A percentile compares a stretch with the other conserved stretches of the same genome.
These are phyloP conservation scores for Amanita subjunquillea DNA, from an alignment of 768 basidiomycete species.

Conservation along the genomic window DNA sequence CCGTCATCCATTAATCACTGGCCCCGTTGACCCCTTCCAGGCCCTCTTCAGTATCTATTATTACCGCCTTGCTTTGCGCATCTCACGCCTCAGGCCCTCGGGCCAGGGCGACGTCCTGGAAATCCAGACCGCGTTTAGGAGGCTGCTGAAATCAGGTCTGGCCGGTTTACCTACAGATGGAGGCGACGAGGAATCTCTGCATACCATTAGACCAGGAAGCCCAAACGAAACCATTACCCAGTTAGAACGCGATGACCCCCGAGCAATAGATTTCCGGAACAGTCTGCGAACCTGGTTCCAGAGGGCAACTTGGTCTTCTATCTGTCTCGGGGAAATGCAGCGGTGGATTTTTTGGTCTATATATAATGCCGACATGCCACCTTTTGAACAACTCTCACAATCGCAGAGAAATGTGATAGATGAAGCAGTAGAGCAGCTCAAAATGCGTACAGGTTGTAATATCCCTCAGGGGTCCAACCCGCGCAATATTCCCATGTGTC, in stretches of 20 bases:
- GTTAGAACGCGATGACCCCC: constrained; percentile 54
- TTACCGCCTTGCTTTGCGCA: constrained; percentile 33
- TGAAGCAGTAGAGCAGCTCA: constrained; percentile 48
- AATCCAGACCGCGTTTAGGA: constrained; percentile 46
- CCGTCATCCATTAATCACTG: constrained; percentile 8
- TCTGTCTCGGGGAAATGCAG: constrained; percentile 51
- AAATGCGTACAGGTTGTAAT: constrained; percentile 60
- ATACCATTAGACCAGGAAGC: constrained; percentile 41
- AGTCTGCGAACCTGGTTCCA: constrained; percentile 70
- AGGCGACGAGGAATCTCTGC: constrained; percentile 44
- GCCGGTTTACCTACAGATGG: constrained; percentile 40
- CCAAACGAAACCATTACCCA: constrained; percentile 48
- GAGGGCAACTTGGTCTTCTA: constrained; percentile 61
- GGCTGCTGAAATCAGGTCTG: constrained; percentile 60
- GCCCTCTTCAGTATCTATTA: constrained; percentile 65
- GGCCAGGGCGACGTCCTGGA: constrained; percentile 39
- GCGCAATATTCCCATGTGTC: constrained; percentile 41
- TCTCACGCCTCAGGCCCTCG: constrained; percentile 35
- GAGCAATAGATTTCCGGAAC: constrained; percentile 66
- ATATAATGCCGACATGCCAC: constrained; percentile 57
- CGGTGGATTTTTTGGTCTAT: constrained; percentile 82
- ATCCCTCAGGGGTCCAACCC: constrained; percentile 54
- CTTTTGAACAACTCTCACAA: constrained; percentile 33
- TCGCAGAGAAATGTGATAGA: constrained; percentile 42
- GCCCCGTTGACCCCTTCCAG: constrained; percentile 22